These are phyloP conservation scores for Wolfiporia cocos DNA, from an alignment of 1,284 basidiomycete species.

Conservation along the genomic window DNA sequence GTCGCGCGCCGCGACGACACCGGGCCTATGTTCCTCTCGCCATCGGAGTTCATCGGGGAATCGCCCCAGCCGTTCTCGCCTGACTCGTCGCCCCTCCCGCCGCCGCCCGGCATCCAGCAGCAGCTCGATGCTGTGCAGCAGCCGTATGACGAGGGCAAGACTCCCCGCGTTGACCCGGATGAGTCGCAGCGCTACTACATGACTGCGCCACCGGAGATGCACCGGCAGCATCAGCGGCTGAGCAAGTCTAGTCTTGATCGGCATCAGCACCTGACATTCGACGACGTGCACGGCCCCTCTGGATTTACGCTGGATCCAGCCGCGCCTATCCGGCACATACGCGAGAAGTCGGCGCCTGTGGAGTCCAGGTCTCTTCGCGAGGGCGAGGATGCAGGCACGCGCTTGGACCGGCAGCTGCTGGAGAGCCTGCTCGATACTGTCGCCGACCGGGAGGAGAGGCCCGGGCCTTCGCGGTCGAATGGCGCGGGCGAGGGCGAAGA, in stretches of 20 bases:
- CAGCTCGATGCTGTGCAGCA: background rate
- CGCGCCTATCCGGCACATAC: slow-evolving; percentile 38
- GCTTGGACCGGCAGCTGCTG: slow-evolving; percentile 9
- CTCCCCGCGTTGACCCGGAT: background rate
- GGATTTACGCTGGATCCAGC: slow-evolving; percentile 35
- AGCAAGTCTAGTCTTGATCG: too few relatives aligned
- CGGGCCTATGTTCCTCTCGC: slow-evolving; percentile 30
- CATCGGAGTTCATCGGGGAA: slow-evolving; percentile 33
- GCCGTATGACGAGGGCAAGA: background rate
- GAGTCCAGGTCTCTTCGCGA: slow-evolving; percentile 4
- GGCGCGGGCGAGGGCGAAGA: slow-evolving; percentile 10
- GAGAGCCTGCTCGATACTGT: slow-evolving; percentile 14
- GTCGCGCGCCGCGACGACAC: slow-evolving; percentile 15
- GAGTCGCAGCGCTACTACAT: slow-evolving; percentile 14
- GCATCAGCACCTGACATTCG: slow-evolving; percentile 29
- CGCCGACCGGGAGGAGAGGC: slow-evolving; percentile 20
- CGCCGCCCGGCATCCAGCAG: background rate
- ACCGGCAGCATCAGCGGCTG: slow-evolving; percentile 30
- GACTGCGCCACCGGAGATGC: slow-evolving; percentile 51
- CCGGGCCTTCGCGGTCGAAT: background rate
- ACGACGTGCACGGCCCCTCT: slow-evolving; percentile 15
- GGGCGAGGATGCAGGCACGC: slow-evolving; percentile 7
- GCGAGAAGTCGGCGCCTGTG: slow-evolving; percentile 12
- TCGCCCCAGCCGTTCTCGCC: slow-evolving; percentile 27
- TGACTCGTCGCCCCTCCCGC: slow-evolving; percentile 1